Percentiles rank a stretch among this genome's conserved stretches.
Evolutionary conservation across 768 basidiomycete genomes (phyloP).

Genomic region (Lanmaoa pseudosensibilis): DNA sequence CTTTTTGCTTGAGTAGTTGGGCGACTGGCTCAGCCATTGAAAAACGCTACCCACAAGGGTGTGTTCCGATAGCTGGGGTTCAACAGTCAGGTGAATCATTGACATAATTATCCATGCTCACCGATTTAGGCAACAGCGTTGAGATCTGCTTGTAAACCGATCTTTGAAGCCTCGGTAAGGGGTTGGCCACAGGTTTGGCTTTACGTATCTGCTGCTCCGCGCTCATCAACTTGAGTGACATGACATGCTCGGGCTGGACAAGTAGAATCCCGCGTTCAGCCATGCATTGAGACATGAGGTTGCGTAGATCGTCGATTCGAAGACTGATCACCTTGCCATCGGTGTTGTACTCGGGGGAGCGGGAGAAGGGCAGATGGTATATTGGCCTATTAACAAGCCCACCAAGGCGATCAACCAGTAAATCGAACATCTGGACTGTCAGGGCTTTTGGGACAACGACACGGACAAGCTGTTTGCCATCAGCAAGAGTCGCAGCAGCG

Average conservation of each 20-base stretch:
- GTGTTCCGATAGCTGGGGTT: neutral
- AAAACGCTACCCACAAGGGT: neutral
- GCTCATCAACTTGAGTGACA: constrained; percentile 46
- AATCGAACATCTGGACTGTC: too few species aligned
- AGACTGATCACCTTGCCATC: too few species aligned
- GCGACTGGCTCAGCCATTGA: neutral
- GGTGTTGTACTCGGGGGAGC: too few species aligned
- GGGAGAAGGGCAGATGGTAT: too few species aligned
- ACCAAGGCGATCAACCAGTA: too few species aligned
- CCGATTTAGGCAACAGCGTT: neutral
- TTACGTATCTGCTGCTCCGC: constrained; percentile 32
- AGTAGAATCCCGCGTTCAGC: too few species aligned
- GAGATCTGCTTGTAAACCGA: neutral
- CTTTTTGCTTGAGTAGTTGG: neutral
- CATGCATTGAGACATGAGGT: too few species aligned
- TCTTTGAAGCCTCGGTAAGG: constrained; percentile 13
- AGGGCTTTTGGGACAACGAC: constrained; percentile 47
- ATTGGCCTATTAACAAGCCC: too few species aligned
- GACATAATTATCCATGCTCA: neutral
- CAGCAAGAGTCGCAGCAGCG: constrained; percentile 38
- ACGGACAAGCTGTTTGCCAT: constrained; percentile 42
- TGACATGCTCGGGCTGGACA: constrained; percentile 53
- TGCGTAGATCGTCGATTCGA: too few species aligned
- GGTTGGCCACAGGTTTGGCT: neutral
- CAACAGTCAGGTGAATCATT: neutral